Conservation (phyloP, 75 land plant genomes). For the Cryptomeria japonica region DNA sequence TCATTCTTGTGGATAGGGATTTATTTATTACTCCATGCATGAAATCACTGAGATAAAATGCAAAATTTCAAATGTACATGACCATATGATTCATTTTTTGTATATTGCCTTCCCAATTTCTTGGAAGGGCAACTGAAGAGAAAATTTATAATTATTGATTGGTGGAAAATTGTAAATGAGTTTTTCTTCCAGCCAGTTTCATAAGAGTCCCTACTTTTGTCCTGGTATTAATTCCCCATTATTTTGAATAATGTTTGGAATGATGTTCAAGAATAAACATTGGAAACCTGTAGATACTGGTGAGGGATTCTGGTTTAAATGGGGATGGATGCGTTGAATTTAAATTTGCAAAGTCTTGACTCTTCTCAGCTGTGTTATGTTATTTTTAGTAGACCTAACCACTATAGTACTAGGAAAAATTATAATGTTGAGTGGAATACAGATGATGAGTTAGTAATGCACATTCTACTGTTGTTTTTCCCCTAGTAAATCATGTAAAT, state of each 20-base stretch:
- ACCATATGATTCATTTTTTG: not conserved
- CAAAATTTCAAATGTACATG: not conserved
- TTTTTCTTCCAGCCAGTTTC: not conserved
- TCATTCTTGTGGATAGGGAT: not conserved
- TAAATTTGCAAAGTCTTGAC: not conserved
- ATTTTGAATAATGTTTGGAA: not conserved
- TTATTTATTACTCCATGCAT: not conserved
- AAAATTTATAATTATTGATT: not conserved
- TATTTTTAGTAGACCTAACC: not conserved
- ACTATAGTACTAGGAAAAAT: not conserved
- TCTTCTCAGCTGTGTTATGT: not conserved
- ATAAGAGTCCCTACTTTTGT: not conserved
- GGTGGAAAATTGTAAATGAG: not conserved
- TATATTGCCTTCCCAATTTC: not conserved
- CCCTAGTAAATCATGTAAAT: too few species aligned
- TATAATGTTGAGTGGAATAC: not conserved
- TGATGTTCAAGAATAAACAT: not conserved
- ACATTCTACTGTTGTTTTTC: not conserved
- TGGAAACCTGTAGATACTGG: not conserved
- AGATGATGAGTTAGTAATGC: not conserved
- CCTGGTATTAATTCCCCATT: not conserved
- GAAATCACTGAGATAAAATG: not conserved
- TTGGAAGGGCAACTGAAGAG: not conserved
- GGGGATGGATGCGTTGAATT: not conserved
- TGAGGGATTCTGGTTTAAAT: not conserved